Base-by-base conservation (phyloP, 2,329 filamentous ascomycete species). In the Pyrenochaeta sp. region DNA sequence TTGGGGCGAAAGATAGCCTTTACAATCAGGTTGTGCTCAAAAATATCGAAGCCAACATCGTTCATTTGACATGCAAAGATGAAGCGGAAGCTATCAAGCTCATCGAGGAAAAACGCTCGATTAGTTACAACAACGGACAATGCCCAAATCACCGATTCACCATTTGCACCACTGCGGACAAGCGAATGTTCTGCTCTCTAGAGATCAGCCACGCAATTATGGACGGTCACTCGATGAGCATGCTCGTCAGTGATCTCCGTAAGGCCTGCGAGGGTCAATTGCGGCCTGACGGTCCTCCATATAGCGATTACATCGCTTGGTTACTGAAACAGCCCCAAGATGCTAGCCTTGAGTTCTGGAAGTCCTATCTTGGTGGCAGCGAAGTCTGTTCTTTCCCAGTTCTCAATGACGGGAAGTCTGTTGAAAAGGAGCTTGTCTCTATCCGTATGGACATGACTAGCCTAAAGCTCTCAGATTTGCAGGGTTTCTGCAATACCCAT, bases 401-500 rank as follows among this genome's bases (percentile, higher is more conserved):
- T 18, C 55, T 69, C 3, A 56, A 67, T 26, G 61, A 67, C 9
- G 53, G 58, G 7, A 20, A 47, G 5, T 23, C 37, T 2, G 41
- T 41, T 8, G 49, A 61, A 9, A 65, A 58, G 36, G 37, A 56
- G 20, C 42, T 69, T 6, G 42, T 51, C 6, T 63, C 65, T 1
- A 61, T 69, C 13, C 55, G 61, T 6, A 42, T 69, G 31, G 59
- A 67, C 30, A 56, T 67, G 29, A 58, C 55, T 1, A 61, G 46
- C 17, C 50, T 67, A 23, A 57, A 55, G 22, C 48, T 67, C 13
- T 41, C 54, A 10, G 62, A 67, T 35, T 35, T 68, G 8, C 62
- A 67, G 44, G 31, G 50, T 7, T 63, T 71, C 47, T 81, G 77
- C 48, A 72, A 75, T 26, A 53, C 61, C 6, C 61, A 72, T 34